Percentiles rank a stretch among this genome's conserved stretches.
Conservation (phyloP, 2,329 filamentous ascomycete genomes). For the Lachnellula arida region DNA sequence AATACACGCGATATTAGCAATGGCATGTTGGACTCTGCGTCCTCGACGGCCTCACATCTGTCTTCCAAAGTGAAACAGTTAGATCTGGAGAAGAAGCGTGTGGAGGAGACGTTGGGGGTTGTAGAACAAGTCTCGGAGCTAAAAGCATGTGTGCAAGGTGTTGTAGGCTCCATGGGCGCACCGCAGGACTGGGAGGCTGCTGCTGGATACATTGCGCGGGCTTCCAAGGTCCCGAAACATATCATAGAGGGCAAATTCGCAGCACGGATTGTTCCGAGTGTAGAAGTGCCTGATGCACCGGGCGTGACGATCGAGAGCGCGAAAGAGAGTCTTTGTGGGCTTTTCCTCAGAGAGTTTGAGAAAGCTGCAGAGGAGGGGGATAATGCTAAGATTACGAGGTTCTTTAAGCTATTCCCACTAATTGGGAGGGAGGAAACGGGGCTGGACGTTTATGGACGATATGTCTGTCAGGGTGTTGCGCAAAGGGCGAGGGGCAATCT, state of each 20-base stretch:
- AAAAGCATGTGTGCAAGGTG: slow-evolving; percentile 91
- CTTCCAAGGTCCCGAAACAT: slow-evolving; percentile 71
- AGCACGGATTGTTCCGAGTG: slow-evolving; percentile 86
- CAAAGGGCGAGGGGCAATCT: slow-evolving; percentile 75
- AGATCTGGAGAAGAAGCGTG: slow-evolving; percentile 85
- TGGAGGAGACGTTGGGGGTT: slow-evolving; percentile 84
- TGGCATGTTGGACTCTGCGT: slow-evolving; percentile 83
- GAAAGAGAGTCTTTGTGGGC: slow-evolving; percentile 79
- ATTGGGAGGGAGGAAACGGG: slow-evolving; percentile 87
- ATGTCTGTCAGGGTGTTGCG: slow-evolving; percentile 93
- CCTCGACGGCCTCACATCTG: slow-evolving; percentile 78
- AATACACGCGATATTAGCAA: slow-evolving; percentile 79
- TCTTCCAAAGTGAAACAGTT: slow-evolving; percentile 82
- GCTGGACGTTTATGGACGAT: slow-evolving; percentile 89
- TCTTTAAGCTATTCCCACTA: slow-evolving; percentile 96
- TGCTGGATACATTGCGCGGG: slow-evolving; percentile 80
- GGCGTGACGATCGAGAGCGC: slow-evolving; percentile 81
- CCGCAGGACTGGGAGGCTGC: slow-evolving; percentile 99
- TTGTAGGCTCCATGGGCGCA: slow-evolving; percentile 93
- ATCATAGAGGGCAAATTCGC: slow-evolving; percentile 85
- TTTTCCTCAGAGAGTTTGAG: slow-evolving; percentile 94
- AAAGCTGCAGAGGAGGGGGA: slow-evolving; percentile 85
- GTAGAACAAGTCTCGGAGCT: slow-evolving; percentile 96
- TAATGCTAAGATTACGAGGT: slow-evolving; percentile 82
- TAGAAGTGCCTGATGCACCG: slow-evolving; percentile 90